Evolutionary conservation across 2,329 filamentous ascomycete species (phyloP).

Genomic region (Huntiella decipiens): DNA sequence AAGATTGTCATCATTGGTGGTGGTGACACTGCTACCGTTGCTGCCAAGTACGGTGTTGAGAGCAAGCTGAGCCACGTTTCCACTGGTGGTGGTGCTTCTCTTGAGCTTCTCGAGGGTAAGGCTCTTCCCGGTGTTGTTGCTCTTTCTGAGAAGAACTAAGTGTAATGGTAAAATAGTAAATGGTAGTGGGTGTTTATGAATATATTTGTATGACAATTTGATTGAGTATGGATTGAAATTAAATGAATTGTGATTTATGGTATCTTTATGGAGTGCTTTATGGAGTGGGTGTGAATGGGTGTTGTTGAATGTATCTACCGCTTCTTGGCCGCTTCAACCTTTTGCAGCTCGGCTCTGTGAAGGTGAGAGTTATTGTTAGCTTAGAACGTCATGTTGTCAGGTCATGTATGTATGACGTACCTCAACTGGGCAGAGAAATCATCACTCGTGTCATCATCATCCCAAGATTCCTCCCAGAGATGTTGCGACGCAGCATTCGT

Average conservation of each 20-base stretch:
- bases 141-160: slow-evolving; percentile 36
- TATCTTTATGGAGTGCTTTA: neutral
- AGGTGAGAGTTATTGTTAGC: slow-evolving; percentile 10
- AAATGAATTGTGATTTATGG: neutral
- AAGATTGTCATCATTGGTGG: slow-evolving; percentile 98
- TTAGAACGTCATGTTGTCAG: neutral
- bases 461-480: slow-evolving; percentile 99
- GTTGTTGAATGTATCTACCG: slow-evolving; percentile 21
- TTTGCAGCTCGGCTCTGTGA: slow-evolving; percentile 73
- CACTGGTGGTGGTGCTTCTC: slow-evolving; percentile 82
- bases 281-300: neutral
- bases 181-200: neutral
- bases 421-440: slow-evolving; percentile 91
- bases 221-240: neutral
- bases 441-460: slow-evolving; percentile 91
- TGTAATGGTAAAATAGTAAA: neutral
- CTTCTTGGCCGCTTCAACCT: slow-evolving; percentile 62
- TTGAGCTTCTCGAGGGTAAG: slow-evolving; percentile 97
- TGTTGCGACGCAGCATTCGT: slow-evolving; percentile 51
- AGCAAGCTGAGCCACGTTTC: slow-evolving; percentile 96
- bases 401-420: slow-evolving; percentile 32
- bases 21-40: slow-evolving; percentile 93
- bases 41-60: slow-evolving; percentile 91
- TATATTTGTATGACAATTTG: neutral
- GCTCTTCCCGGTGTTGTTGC: slow-evolving; percentile 84